These are phyloP conservation scores for Neurospora hispaniola DNA, from an alignment of 495 filamentous ascomycete species.

Conservation along the genomic window DNA sequence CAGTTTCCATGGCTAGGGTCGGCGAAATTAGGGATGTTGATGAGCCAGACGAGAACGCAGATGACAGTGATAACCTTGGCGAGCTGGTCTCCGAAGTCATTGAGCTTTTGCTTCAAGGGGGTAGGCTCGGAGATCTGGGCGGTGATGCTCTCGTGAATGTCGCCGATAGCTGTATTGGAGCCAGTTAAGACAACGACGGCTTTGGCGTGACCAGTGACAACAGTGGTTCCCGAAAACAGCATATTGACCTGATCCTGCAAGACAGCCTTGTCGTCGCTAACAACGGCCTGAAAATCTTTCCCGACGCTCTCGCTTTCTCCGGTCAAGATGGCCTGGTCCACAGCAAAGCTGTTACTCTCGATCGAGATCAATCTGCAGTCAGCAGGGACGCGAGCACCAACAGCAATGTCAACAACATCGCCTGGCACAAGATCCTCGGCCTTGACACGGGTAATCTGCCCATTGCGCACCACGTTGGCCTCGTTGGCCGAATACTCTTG, in stretches of 20 bases:
- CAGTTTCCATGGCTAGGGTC: slow-evolving; percentile 88
- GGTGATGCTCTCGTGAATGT: slow-evolving; percentile 97
- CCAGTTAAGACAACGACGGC: slow-evolving; percentile 91
- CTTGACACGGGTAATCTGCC: slow-evolving; percentile 64
- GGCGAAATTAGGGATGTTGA: slow-evolving; percentile 95
- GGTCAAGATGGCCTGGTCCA: slow-evolving; percentile 96
- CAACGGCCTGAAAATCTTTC: slow-evolving; percentile 56
- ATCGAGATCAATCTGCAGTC: slow-evolving; percentile 87
- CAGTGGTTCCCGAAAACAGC: slow-evolving; percentile 96
- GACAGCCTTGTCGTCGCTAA: slow-evolving; percentile 76
- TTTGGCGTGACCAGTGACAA: slow-evolving; percentile 87
- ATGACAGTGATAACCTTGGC: slow-evolving; percentile 98
- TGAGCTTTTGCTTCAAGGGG: slow-evolving; percentile 94
- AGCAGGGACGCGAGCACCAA: slow-evolving; percentile 93
- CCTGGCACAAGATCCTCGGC: slow-evolving; percentile 95
- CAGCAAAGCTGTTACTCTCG: slow-evolving; percentile 90
- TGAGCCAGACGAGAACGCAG: slow-evolving; percentile 92
- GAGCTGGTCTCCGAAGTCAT: slow-evolving; percentile 93
- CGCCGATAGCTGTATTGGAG: slow-evolving; percentile 86
- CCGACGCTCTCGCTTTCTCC: slow-evolving; percentile 96
- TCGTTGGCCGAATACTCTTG: slow-evolving; percentile 99
- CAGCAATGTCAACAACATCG: slow-evolving; percentile 78
- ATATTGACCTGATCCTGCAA: slow-evolving; percentile 98
- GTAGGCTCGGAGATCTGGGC: slow-evolving; percentile 97
- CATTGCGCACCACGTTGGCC: slow-evolving; percentile 81